Evolutionary conservation across 495 filamentous ascomycete species (phyloP), one percentile per base, ranked within the genome.

Genomic region (Astrocystis sublimbata): DNA sequence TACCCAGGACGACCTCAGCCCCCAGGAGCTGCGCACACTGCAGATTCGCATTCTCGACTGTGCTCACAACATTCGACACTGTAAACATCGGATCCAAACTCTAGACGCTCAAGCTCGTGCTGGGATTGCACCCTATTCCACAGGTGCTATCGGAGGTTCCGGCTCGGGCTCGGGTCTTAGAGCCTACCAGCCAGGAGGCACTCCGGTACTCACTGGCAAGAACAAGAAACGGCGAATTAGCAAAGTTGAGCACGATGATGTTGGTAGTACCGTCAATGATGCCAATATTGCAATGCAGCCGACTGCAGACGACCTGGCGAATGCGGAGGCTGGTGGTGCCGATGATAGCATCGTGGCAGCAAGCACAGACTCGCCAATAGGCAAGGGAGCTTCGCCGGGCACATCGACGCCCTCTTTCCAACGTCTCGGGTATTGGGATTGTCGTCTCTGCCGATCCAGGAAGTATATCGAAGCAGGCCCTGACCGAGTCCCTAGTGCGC

Each of bases 361-460:
- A 19, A 38, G 50, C 30, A 23, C 23, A 24, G 53, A 49, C n/a
- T 13, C 13, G 30, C n/a, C 21, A 9, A 42, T 24, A 4, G 26
- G 6, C 10, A 19, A 9, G 9, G 35, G 26, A 6, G 33, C n/a
- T n/a, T 46, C 51, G 9, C 60, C 53, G 23, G 54, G 54, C 26
- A 28, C 33, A 6, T 45, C 61, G 13, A 70, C 61, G 0, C 54
- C 43, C 36, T 30, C 43, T 0, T 45, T 78, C 9, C 75, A 78
- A 54, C 76, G 78, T 2, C 74, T 78, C 13, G 78, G 78, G 2
- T 75, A 73, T 55, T 80, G 78, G 78, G 73, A 73, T 49, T 80
- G 78, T 43, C 76, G 75, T 1, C 71, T 80, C 0, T 80, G 78
- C 65, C 65, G 65, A 2, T 69, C 77, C 0, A 62, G 66, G 30